Evolutionary conservation across 768 basidiomycete genomes (phyloP), one percentile per base, ranked within the genome.

Genomic region (Cystofilobasidium ferigula): DNA sequence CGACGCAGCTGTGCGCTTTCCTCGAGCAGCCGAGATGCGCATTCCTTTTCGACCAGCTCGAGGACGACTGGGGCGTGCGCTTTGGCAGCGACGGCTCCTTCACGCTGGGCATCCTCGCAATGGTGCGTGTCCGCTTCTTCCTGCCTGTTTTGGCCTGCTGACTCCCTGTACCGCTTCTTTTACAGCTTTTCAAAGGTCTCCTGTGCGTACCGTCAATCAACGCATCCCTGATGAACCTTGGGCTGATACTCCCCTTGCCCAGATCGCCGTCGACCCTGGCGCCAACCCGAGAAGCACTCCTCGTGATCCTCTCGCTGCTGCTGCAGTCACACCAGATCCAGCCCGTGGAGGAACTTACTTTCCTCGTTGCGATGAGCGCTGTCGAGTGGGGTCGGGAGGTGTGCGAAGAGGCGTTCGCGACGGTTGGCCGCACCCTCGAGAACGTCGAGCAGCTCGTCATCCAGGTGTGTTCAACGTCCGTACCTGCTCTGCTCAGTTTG

Each of bases 61-160:
- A 54, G 51, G 51, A 54, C 26, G 51, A 54, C 51, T 54, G 51
- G 51, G 30, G 51, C 51, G 51, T 54, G 18, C 51, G 30, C 30
- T 54, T 54, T 28, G 51, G 51, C 16, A n/a, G 16, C 2, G 51
- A 54, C 20, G 51, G 30, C 2, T 54, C 51, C 28, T 54, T 54
- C 14, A 28, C 51, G 14, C 30, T 54, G 13, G 51, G 51, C 16
- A 22, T 54, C 7, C 30, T 54, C 13, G 26, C 51, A 1, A 13
- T 54, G 51, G 51, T 54, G 13, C 3, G 51, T 48, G 5, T 42
- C 20, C 40, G 10, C 20, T 42, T n/a, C n/a, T n/a, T n/a, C n/a
- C n/a, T n/a, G n/a, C n/a, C n/a, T n/a, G n/a, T n/a, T n/a, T n/a
- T n/a, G n/a, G n/a, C n/a, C n/a, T n/a, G n/a, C n/a, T n/a, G n/a